Conservation (phyloP, 164 flowering plant species). For the Berberis vulgaris region DNA sequence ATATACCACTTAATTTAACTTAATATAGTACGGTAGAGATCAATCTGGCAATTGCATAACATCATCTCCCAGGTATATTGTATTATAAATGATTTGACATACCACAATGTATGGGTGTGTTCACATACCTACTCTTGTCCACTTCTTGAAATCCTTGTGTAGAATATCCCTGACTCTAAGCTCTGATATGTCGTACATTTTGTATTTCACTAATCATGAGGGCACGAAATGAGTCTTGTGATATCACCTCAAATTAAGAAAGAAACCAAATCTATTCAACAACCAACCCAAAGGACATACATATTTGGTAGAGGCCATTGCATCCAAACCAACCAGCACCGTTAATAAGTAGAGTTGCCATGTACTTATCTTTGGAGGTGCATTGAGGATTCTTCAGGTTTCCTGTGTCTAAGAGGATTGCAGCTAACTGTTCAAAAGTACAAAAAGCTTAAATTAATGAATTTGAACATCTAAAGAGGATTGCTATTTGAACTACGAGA, state of each 20-base stretch:
- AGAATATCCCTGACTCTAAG: constrained; percentile 49
- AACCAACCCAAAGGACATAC: constrained; percentile 21
- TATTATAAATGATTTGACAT: too few relatives aligned
- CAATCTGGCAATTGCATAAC: too few relatives aligned
- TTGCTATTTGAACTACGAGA: too few relatives aligned
- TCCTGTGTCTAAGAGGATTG: constrained; percentile 57
- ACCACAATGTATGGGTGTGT: too few relatives aligned
- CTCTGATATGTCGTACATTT: constrained; percentile 42
- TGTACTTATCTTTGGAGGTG: constrained; percentile 55
- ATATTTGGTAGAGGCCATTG: constrained; percentile 53
- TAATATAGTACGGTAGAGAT: too few relatives aligned
- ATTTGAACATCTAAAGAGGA: too few relatives aligned
- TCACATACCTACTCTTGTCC: constrained; percentile 39
- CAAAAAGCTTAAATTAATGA: not conserved
- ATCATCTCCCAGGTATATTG: not conserved
- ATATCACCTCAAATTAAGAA: not conserved
- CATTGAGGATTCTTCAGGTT: constrained; percentile 36
- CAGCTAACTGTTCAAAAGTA: constrained; percentile 41
- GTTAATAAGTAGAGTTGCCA: constrained; percentile 53
- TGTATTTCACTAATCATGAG: constrained; percentile 39
- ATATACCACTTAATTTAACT: too few relatives aligned
- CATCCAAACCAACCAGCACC: constrained; percentile 72
- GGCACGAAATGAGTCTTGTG: not conserved
- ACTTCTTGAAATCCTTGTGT: constrained; percentile 68
- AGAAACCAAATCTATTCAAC: too few relatives aligned